phyloP scores from a whole-genome alignment of 495 filamentous ascomycete genomes.

The Aspergillus carlsbadensis region DNA sequence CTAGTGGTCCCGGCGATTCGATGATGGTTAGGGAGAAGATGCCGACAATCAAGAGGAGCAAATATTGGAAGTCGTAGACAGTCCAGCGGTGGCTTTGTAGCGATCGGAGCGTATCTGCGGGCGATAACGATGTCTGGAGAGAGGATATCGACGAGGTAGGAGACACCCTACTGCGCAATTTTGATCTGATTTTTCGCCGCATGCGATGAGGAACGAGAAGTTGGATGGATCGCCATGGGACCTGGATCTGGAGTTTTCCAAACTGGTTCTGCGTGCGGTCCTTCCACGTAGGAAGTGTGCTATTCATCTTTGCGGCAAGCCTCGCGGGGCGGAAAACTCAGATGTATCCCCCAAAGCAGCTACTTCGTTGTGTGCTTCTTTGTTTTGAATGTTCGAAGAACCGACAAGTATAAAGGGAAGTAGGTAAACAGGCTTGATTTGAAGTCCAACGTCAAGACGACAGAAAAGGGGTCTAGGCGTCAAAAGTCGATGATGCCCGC shows the following conservation, averaged over 20 bases:
- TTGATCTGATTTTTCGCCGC: slow-evolving; percentile 70
- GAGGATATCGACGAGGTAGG: slow-evolving; percentile 69
- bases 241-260: slow-evolving; percentile 48
- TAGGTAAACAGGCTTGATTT: slow-evolving; percentile 3
- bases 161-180: slow-evolving; percentile 68
- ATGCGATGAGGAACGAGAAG: slow-evolving; percentile 65
- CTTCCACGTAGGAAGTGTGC: slow-evolving; percentile 49
- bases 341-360: slow-evolving; percentile 19
- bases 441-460: slow-evolving; percentile 10
- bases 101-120: slow-evolving; percentile 66
- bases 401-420: not conserved
- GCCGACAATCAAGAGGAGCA: slow-evolving; percentile 66
- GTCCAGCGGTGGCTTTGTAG: slow-evolving; percentile 79
- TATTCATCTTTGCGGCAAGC: slow-evolving; percentile 38
- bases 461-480: slow-evolving; percentile 24
- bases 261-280: slow-evolving; percentile 49
- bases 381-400: not conserved
- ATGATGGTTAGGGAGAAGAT: slow-evolving; percentile 83
- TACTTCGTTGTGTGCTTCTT: not conserved
- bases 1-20: slow-evolving; percentile 66
- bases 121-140: slow-evolving; percentile 80
- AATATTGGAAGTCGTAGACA: slow-evolving; percentile 81
- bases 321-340: slow-evolving; percentile 23
- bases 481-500: slow-evolving; percentile 17
- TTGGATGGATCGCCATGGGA: slow-evolving; percentile 52